Percentiles rank a stretch among this genome's conserved stretches.
Evolutionary conservation across 208 protist genomes (phyloP).

Genomic region (Trypanosoma melophagium): DNA sequence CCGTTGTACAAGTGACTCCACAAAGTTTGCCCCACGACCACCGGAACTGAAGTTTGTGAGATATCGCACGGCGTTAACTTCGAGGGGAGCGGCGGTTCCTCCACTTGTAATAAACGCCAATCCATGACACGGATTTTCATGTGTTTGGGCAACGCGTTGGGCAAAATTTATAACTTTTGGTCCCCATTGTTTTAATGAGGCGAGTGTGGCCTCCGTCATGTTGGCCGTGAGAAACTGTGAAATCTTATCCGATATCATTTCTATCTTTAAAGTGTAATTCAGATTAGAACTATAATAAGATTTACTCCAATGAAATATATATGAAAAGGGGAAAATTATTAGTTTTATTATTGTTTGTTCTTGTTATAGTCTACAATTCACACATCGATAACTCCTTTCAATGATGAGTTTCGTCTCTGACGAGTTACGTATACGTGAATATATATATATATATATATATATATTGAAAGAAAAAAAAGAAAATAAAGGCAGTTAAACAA

Average conservation of each 20-base stretch:
- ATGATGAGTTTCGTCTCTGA: no score
- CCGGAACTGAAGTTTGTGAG: slow-evolving; percentile 86
- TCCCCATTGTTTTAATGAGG: slow-evolving; percentile 34
- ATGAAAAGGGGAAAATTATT: no score
- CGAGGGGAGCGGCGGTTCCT: slow-evolving; percentile 73
- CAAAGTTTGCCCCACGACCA: slow-evolving; percentile 67
- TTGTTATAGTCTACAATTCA: no score
- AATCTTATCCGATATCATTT: slow-evolving; percentile 1
- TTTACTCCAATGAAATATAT: no score
- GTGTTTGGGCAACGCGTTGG: slow-evolving; percentile 6
- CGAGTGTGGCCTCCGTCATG: slow-evolving; percentile 27
- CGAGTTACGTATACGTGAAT: not conserved
- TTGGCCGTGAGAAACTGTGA: slow-evolving; percentile 66
- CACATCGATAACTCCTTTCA: no score
- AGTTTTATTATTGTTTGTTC: no score
- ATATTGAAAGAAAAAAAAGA: not conserved
- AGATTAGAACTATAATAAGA: no score
- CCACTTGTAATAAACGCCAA: slow-evolving; percentile 81
- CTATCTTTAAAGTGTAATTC: no score
- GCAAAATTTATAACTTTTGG: slow-evolving; percentile 39
- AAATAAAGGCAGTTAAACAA: not conserved
- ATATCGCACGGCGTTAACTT: slow-evolving; percentile 84
- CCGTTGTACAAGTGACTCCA: slow-evolving; percentile 56
- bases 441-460: not conserved
- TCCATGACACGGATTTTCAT: slow-evolving; percentile 33